Percentiles rank a stretch among this genome's conserved stretches.
Conservation (phyloP, 805 yeast genomes). For the Saturnispora kantuleensis region DNA sequence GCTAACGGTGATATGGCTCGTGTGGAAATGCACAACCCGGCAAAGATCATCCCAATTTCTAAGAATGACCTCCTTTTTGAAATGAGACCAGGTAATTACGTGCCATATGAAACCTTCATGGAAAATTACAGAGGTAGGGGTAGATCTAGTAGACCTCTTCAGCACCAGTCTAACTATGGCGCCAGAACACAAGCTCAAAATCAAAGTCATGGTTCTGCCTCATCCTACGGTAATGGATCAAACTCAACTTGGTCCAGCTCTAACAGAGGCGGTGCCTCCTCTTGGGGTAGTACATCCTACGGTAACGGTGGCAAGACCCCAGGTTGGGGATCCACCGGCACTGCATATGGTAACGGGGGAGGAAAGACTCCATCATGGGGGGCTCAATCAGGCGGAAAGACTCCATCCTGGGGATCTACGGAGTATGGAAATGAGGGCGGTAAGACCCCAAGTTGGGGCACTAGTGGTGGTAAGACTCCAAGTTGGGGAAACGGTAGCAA, state of each 20-base stretch:
- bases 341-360: slow-evolving; percentile 10
- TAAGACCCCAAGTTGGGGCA: slow-evolving; percentile 34
- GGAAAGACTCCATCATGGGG: slow-evolving; percentile 29
- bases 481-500: slow-evolving; percentile 22
- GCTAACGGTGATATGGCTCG: slow-evolving; percentile 88
- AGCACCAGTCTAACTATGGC: not conserved
- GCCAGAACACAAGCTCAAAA: not conserved
- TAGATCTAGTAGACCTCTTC: slow-evolving; percentile 2
- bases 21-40: slow-evolving; percentile 87
- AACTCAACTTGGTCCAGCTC: not conserved
- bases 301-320: slow-evolving; percentile 21
- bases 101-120: slow-evolving; percentile 72
- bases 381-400: slow-evolving; percentile 34
- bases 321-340: slow-evolving; percentile 16
- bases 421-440: slow-evolving; percentile 22
- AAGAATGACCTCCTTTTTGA: slow-evolving; percentile 70
- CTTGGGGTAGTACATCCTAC: slow-evolving; percentile 22
- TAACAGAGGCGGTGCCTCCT: slow-evolving; percentile 1
- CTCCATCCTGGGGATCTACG: slow-evolving; percentile 39
- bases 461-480: slow-evolving; percentile 33
- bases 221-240: not conserved
- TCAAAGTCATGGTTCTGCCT: too few species aligned
- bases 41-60: slow-evolving; percentile 76
- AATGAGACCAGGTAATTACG: slow-evolving; percentile 53
- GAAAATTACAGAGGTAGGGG: slow-evolving; percentile 32